A percentile compares a stretch with the other conserved stretches of the same genome.
phyloP scores from a whole-genome alignment of 2,329 filamentous ascomycete species.

The Cyphellophora europaea region DNA sequence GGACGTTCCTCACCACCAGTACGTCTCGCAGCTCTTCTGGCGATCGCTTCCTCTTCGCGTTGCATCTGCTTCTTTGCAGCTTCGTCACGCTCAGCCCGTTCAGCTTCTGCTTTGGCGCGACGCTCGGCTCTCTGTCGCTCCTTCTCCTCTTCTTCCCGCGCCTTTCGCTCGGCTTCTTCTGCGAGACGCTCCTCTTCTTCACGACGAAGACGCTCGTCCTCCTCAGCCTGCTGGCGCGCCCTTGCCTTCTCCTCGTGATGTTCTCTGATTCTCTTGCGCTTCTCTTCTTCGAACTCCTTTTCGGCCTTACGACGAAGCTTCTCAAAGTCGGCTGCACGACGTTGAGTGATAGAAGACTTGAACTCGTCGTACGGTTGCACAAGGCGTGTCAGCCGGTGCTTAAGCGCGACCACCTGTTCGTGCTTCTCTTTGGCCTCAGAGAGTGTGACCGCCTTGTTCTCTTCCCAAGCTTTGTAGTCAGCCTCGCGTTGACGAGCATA shows the following conservation, averaged over 20 bases:
- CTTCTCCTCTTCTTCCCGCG: conserved; percentile 68
- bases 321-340: conserved; percentile 91
- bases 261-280: conserved; percentile 78
- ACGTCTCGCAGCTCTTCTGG: conserved; percentile 60
- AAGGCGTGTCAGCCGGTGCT: conserved; percentile 80
- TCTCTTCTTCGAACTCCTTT: conserved; percentile 86
- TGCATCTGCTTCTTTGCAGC: conserved; percentile 59
- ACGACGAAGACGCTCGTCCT: conserved; percentile 64
- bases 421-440: conserved; percentile 78
- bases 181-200: conserved; percentile 80
- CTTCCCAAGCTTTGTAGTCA: conserved; percentile 73
- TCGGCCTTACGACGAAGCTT: conserved; percentile 85
- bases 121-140: conserved; percentile 65
- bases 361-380: conserved; percentile 79
- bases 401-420: conserved; percentile 82
- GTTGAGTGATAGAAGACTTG: conserved; percentile 70
- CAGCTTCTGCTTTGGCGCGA: conserved; percentile 49
- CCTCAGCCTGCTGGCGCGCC: conserved; percentile 77
- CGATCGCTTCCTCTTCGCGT: conserved; percentile 81
- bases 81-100: conserved; percentile 55
- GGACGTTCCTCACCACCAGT: conserved; percentile 32
- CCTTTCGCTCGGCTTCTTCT: conserved; percentile 78
- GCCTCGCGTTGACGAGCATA: conserved; percentile 72
- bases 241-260: conserved; percentile 71
- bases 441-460: conserved; percentile 66